Percentiles rank a stretch among this genome's conserved stretches.
Conservation (phyloP, 73 alveolate species). For the Uronychia binucleata region DNA sequence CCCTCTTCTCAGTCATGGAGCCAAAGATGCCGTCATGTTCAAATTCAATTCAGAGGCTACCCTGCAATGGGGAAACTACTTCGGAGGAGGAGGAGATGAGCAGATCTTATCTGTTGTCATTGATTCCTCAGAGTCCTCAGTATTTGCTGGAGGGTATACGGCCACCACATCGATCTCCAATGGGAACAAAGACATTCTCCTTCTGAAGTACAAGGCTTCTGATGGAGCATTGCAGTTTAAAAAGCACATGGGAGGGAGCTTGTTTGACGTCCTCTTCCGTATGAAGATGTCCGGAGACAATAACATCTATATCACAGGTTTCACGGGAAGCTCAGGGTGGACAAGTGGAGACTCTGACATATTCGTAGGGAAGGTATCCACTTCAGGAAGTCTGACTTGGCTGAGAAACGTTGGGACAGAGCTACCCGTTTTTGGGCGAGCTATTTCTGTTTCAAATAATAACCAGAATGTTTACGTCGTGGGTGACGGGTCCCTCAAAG, state of each 20-base stretch:
- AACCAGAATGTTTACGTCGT: neutral
- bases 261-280: neutral
- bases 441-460: neutral
- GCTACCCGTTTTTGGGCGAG: neutral
- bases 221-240: neutral
- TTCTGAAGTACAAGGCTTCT: neutral
- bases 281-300: neutral
- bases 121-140: neutral
- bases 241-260: neutral
- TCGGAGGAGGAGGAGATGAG: conserved; percentile 3
- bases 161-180: neutral
- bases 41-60: neutral
- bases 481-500: neutral
- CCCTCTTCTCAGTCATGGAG: conserved; percentile 3
- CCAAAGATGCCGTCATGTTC: neutral
- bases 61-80: neutral
- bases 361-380: neutral
- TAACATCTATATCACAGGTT: neutral
- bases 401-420: neutral
- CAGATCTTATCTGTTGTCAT: neutral
- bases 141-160: neutral
- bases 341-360: neutral
- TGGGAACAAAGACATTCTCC: neutral
- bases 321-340: neutral
- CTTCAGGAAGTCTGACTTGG: neutral